Base-by-base conservation (phyloP, 352 stramenopile genomes). In the Phytophthora pistaciae region DNA sequence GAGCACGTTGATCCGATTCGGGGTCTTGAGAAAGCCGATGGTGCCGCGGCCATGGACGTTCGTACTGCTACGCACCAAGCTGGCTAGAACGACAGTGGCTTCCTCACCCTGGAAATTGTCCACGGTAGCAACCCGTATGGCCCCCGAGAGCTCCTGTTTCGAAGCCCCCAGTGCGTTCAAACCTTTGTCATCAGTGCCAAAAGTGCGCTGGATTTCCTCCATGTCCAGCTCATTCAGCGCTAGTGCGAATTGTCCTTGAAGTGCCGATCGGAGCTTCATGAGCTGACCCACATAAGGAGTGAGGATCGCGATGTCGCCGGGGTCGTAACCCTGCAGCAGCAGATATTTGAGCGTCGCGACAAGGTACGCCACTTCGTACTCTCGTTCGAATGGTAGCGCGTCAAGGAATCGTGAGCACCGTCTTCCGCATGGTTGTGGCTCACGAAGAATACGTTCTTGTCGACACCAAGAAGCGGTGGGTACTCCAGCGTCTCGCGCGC, bases 261-360 rank as follows among this genome's bases (percentile, higher is more conserved):
- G 72, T 2, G 75, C 60, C 14, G 70, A 60, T 25, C 88, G 76
- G 31, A 96, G 80, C 48, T 78, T 77, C 25, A 92, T 68, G 4
- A 96, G 69, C 70, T 97, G 91, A 8, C 89, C 86, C 48, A 96
- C 68, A 42, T 96, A 97, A 42, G 91, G 89, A 20, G 91, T 96
- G 21, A 97, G 64, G 9, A 96, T 83, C 5, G 84, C 83, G 23
- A 97, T 88, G 55, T 91, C 83, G 13, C 68, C 71, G 10, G 69
- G 67, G 18, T 79, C 60, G 57, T 95, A 94, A 3, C 85, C 87
- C 66, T 96, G 90, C 8, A 91, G 73, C 5, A 96, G 57, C 25
- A 94, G 71, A 60, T 91, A 93, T 27, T 64, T 73, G 18, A 92
- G 77, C 25, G 91, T 81, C 61, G 91, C 83, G 18, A 95, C 78